Evolutionary conservation across 768 basidiomycete species (phyloP).

Genomic region (Suillus hirtellus): DNA sequence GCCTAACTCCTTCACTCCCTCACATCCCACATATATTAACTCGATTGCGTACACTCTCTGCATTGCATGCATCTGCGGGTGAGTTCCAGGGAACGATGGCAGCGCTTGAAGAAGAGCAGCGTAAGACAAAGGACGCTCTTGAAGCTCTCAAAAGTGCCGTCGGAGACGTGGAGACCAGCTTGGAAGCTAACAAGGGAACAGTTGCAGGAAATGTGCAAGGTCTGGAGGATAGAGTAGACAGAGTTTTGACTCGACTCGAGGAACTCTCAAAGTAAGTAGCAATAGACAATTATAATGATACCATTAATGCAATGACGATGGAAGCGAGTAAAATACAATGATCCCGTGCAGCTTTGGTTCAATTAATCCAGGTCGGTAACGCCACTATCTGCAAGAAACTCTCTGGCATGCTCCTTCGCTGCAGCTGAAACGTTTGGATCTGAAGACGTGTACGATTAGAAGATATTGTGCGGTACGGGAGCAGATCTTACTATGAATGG

Average conservation of each 20-base stretch:
- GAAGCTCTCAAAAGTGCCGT: conserved; percentile 71
- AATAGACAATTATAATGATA: conserved; percentile 10
- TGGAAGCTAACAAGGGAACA: conserved; percentile 69
- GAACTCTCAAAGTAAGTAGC: conserved; percentile 27
- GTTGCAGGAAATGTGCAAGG: conserved; percentile 74
- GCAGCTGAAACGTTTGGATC: conserved; percentile 48
- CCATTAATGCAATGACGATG: neutral
- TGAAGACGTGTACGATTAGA: conserved; percentile 20
- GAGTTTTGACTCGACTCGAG: conserved; percentile 45
- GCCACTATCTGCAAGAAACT: conserved; percentile 37
- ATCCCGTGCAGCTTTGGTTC: neutral
- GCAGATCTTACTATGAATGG: conserved; percentile 41
- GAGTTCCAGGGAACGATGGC: conserved; percentile 71
- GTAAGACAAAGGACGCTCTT: conserved; percentile 59
- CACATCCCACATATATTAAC: conserved; percentile 90
- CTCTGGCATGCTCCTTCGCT: conserved; percentile 49
- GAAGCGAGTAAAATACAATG: neutral
- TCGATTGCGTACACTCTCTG: conserved; percentile 80
- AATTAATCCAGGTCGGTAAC: conserved; percentile 16
- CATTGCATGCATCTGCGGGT: conserved; percentile 79
- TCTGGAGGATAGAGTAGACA: conserved; percentile 60
- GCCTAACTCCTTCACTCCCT: conserved; percentile 71
- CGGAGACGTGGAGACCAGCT: conserved; percentile 68
- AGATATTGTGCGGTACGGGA: neutral
- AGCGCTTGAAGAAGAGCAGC: conserved; percentile 72